phyloP scores from a whole-genome alignment of 2,329 filamentous ascomycete species.

The Xylariales sp. region DNA sequence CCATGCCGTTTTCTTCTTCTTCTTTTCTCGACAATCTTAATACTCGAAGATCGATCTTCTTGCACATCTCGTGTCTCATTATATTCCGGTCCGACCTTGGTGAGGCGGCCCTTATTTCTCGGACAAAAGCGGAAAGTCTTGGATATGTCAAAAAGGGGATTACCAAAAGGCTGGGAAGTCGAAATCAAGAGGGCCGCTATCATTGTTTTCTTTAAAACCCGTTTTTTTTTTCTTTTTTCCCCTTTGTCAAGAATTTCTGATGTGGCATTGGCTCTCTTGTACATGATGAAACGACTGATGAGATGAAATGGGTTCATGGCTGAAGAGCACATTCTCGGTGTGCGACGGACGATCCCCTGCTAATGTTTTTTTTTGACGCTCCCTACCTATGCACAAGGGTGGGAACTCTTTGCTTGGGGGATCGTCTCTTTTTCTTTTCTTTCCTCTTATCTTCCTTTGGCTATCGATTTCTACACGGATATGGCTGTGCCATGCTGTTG shows the following conservation, averaged over 20 bases:
- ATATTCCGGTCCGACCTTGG: constrained; percentile 1
- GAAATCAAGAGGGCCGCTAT: not conserved
- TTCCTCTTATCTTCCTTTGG: too few species aligned
- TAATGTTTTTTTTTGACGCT: not conserved
- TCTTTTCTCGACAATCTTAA: not conserved
- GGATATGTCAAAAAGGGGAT: constrained; percentile 16
- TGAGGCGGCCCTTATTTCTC: not conserved
- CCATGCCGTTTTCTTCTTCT: constrained; percentile 8
- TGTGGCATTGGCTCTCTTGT: constrained; percentile 14
- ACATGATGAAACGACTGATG: constrained; percentile 23
- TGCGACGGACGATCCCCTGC: not conserved
- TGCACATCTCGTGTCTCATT: not conserved
- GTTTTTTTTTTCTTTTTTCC: constrained; percentile 11
- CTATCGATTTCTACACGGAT: constrained; percentile 22
- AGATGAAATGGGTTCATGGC: constrained; percentile 13
- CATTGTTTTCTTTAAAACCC: constrained; percentile 5
- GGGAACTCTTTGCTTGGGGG: too few species aligned
- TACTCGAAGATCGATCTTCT: too few species aligned
- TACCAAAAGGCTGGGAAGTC: constrained; percentile 8
- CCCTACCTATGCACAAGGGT: too few species aligned
- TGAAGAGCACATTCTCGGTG: too few species aligned
- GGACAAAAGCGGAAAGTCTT: constrained; percentile 8
- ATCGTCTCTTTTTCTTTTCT: too few species aligned
- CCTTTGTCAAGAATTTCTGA: constrained; percentile 12
- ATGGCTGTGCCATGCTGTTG: constrained; percentile 27